Conservation (phyloP, 768 basidiomycete species). For the Boletellus sp. region DNA sequence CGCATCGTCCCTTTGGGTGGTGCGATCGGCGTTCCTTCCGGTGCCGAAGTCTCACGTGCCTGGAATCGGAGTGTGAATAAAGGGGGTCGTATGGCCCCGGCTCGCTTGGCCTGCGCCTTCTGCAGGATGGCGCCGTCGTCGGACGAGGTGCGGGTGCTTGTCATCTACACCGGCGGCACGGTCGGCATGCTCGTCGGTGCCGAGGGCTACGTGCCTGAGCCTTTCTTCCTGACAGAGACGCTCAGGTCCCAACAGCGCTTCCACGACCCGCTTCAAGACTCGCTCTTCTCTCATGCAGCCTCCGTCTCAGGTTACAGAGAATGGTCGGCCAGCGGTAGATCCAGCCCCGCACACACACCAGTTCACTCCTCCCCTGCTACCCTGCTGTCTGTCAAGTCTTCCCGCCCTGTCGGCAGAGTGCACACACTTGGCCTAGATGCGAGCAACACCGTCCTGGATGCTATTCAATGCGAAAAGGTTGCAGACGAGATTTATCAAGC, state of each 20-base stretch:
- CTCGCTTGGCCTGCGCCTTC: too few species aligned
- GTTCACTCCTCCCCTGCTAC: slow-evolving; percentile 16
- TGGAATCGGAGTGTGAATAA: slow-evolving; percentile 3
- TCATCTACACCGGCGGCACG: slow-evolving; percentile 88
- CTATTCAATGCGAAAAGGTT: slow-evolving; percentile 42
- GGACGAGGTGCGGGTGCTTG: slow-evolving; percentile 77
- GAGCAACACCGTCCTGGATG: slow-evolving; percentile 25
- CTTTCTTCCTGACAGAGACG: slow-evolving; percentile 82
- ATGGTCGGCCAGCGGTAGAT: slow-evolving; percentile 67
- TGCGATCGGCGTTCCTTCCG: too few species aligned
- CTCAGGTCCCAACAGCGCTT: slow-evolving; percentile 81
- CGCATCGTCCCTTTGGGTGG: too few species aligned
- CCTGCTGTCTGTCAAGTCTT: slow-evolving; percentile 61
- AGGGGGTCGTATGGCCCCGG: too few species aligned
- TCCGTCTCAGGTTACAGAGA: slow-evolving; percentile 77
- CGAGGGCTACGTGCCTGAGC: slow-evolving; percentile 80
- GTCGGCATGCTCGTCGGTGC: slow-evolving; percentile 83
- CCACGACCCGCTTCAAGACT: slow-evolving; percentile 86
- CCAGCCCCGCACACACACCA: slow-evolving; percentile 37
- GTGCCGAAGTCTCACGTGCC: too few species aligned
- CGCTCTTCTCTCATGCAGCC: slow-evolving; percentile 75
- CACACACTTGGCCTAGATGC: slow-evolving; percentile 33
- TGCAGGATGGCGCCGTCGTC: slow-evolving; percentile 29
- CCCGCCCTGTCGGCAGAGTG: slow-evolving; percentile 57
- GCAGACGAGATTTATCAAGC: slow-evolving; percentile 69